Base-by-base conservation (phyloP, 2,329 filamentous ascomycete genomes). In the Fonsecaea pedrosoi region DNA sequence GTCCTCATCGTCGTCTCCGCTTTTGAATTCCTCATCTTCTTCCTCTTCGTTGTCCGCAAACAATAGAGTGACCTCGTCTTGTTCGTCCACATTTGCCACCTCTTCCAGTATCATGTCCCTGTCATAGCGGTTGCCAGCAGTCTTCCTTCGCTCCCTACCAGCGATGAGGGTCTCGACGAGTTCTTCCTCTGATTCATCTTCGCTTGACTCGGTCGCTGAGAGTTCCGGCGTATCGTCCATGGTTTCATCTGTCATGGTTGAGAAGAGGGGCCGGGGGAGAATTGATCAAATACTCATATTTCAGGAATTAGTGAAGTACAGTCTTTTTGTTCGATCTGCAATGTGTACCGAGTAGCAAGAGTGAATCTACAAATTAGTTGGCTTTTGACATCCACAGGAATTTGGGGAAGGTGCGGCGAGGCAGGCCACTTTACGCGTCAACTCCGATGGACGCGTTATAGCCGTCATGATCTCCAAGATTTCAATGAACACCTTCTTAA, bases 71-170 rank as follows among this genome's bases (percentile, higher is more conserved):
- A 92, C 84, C 62, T 84, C 82, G 65, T 83, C 79, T 1, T 63
- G 54, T 4, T 73, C 71, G 4, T 73, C 72, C n/a, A 68, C 67
- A 30, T 63, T 59, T 69, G 87, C 88, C 55, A 88, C 88, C 68
- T 89, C 89, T 75, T 92, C 90, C 71, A 89, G 89, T 62, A 91
- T 88, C 54, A 95, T 82, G 76, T 96, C 87, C 58, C 87, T 87
- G 73, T 90, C 89, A 85, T 96, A 90, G 70, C 92, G 89, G 76
- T 92, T 94, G 66, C 93, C 93, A 21, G 93, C 93, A 0, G 91
- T 96, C 12, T 89, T 89, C 70, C 93, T 90, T 78, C 88, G 91
- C 71, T 87, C 83, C 67, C 93, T 90, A 42, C 87, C 87, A 4
- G 89, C 91, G 54, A 89, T 89, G 42, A 94, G 85, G 83, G 89